Evolutionary conservation across 768 basidiomycete species (phyloP).

Genomic region (Russula emetica): DNA sequence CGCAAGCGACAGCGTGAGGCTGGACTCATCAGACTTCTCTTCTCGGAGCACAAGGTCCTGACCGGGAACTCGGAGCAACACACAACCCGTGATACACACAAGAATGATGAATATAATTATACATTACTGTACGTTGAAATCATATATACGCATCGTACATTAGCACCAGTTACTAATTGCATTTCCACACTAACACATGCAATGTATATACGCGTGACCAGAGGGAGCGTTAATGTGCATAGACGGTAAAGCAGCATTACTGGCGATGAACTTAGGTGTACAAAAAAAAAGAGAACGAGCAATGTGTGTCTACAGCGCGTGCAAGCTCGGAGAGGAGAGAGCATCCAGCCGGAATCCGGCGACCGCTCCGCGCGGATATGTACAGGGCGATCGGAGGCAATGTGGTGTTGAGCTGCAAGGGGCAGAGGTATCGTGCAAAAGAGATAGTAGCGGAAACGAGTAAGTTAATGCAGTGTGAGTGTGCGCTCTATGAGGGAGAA

Average conservation of each 20-base stretch:
- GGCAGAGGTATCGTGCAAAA: conserved; percentile 26
- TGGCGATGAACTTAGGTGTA: conserved; percentile 14
- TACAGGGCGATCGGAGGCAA: conserved; percentile 13
- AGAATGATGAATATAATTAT: background rate
- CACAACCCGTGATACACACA: no score
- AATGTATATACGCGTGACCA: conserved; percentile 8
- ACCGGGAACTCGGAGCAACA: no score
- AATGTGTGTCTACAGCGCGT: conserved; percentile 12
- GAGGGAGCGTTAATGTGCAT: background rate
- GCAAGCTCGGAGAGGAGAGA: background rate
- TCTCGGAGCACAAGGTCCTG: background rate
- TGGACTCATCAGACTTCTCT: background rate
- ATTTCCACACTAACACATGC: conserved; percentile 9
- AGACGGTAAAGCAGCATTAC: background rate
- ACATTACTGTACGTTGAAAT: conserved; percentile 15
- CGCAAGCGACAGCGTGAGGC: background rate
- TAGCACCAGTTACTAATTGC: conserved; percentile 14
- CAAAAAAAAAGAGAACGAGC: conserved; percentile 18
- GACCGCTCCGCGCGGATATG: background rate
- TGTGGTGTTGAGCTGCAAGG: conserved; percentile 16
- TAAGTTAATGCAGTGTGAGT: conserved; percentile 27
- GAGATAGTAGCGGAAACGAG: conserved; percentile 22
- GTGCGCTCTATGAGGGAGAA: conserved; percentile 24
- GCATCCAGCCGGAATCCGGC: conserved; percentile 4
- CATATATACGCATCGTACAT: conserved; percentile 22